phyloP scores from a whole-genome alignment of 1,139 yeast genomes.

The Torulaspora globosa region DNA sequence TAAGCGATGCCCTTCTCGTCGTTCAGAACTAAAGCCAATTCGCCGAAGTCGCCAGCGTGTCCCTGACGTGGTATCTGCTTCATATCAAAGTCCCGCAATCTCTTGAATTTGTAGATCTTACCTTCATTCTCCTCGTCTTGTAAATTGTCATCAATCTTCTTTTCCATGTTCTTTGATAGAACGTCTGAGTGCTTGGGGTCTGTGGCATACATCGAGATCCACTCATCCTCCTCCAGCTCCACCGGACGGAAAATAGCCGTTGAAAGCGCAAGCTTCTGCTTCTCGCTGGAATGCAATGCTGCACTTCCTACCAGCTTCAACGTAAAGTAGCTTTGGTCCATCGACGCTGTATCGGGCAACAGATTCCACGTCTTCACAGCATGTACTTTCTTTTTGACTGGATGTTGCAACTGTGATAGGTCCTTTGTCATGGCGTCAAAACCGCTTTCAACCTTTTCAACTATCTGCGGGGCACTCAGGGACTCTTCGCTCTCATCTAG shows the following conservation, averaged over 20 bases:
- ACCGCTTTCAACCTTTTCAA: constrained; percentile 59
- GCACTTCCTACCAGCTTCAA: constrained; percentile 82
- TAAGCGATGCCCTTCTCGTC: constrained; percentile 56
- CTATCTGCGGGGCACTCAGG: constrained; percentile 29
- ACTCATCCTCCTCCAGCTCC: constrained; percentile 69
- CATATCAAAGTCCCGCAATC: constrained; percentile 78
- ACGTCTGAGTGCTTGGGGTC: constrained; percentile 46
- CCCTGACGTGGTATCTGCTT: constrained; percentile 44
- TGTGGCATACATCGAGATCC: constrained; percentile 72
- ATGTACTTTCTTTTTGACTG: constrained; percentile 64
- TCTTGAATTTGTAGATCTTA: constrained; percentile 53
- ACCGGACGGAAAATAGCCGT: constrained; percentile 74
- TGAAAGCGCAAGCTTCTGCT: constrained; percentile 46
- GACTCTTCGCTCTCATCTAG: constrained; percentile 24
- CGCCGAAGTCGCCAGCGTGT: constrained; percentile 46
- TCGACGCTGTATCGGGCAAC: constrained; percentile 82
- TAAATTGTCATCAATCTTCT: constrained; percentile 41
- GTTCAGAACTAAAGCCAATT: constrained; percentile 52
- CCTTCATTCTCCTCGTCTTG: constrained; percentile 37
- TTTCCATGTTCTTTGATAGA: constrained; percentile 39
- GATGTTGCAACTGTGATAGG: constrained; percentile 55
- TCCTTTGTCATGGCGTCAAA: constrained; percentile 58
- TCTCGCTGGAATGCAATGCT: constrained; percentile 46
- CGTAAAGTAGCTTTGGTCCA: constrained; percentile 71
- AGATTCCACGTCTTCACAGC: constrained; percentile 80